phyloP scores from a whole-genome alignment of 129 eudicot genomes.

The Ambrosia trifida region DNA sequence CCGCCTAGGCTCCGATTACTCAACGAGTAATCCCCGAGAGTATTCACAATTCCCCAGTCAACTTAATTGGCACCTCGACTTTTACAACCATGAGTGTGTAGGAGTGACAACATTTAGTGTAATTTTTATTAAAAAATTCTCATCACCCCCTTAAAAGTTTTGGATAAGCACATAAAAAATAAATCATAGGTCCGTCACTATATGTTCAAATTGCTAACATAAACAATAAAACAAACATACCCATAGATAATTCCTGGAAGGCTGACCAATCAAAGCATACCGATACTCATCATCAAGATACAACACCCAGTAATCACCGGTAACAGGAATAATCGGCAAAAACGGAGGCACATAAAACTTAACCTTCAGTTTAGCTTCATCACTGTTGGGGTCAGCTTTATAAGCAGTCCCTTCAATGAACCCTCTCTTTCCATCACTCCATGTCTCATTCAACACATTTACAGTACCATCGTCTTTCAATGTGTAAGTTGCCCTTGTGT shows the following conservation, averaged over 20 bases:
- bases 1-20: too few relatives aligned
- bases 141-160: too few relatives aligned
- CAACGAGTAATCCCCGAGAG: too few relatives aligned
- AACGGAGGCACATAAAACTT: conserved; percentile 87
- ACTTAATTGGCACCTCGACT: too few relatives aligned
- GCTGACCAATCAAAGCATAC: conserved; percentile 80
- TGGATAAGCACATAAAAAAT: too few relatives aligned
- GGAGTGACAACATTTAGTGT: too few relatives aligned
- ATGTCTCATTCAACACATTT: conserved; percentile 80
- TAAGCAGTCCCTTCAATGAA: conserved; percentile 77
- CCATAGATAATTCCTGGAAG: conserved; percentile 63
- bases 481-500: conserved; percentile 84
- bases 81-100: too few relatives aligned
- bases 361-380: conserved; percentile 95
- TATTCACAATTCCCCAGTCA: too few relatives aligned
- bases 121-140: too few relatives aligned
- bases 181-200: too few relatives aligned
- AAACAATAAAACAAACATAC: conserved; percentile 28
- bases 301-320: conserved; percentile 89
- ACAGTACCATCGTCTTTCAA: conserved; percentile 60
- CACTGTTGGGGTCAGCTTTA: conserved; percentile 70
- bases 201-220: too few relatives aligned
- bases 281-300: conserved; percentile 67
- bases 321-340: conserved; percentile 76
- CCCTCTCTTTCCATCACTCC: conserved; percentile 72